Percentiles rank a stretch among this genome's conserved stretches.
These are phyloP conservation scores for Collybiopsis luxurians DNA, from an alignment of 768 basidiomycete species.

Conservation along the genomic window DNA sequence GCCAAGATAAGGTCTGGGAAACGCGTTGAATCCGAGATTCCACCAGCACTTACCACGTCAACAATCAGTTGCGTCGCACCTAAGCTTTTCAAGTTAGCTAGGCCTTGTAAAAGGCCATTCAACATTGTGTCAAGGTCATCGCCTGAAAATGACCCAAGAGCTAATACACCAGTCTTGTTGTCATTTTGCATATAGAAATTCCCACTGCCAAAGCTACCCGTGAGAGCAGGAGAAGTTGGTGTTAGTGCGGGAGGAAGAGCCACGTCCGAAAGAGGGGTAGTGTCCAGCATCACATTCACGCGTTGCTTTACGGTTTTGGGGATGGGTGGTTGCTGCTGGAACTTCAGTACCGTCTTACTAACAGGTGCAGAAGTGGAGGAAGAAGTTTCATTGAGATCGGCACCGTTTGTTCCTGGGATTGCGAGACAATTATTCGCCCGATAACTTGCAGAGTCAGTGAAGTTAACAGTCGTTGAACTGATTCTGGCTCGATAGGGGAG, in stretches of 20 bases:
- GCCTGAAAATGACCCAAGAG: conserved; percentile 57
- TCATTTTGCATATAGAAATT: conserved; percentile 57
- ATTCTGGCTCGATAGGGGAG: conserved; percentile 37
- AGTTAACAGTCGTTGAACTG: conserved; percentile 19
- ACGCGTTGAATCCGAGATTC: too few relatives aligned
- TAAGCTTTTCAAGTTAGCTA: conserved; percentile 40
- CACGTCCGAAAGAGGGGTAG: conserved; percentile 23
- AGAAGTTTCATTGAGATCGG: conserved; percentile 15
- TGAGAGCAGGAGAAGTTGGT: conserved; percentile 35
- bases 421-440: conserved; percentile 32
- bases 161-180: conserved; percentile 51
- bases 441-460: conserved; percentile 28
- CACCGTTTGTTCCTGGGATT: conserved; percentile 29
- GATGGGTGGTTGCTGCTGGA: conserved; percentile 9
- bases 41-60: conserved; percentile 51
- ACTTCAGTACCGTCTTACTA: conserved; percentile 5
- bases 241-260: conserved; percentile 29
- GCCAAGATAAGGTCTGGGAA: neutral
- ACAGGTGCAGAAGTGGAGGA: neutral
- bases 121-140: conserved; percentile 39
- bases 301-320: conserved; percentile 16
- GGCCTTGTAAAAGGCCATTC: conserved; percentile 40
- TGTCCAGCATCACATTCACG: conserved; percentile 29
- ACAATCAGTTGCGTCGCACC: conserved; percentile 56
- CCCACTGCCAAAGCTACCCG: conserved; percentile 47